Evolutionary conservation across 2,329 filamentous ascomycete species (phyloP), one percentile per base, ranked within the genome.

Genomic region (Zymoseptoria passerinii): DNA sequence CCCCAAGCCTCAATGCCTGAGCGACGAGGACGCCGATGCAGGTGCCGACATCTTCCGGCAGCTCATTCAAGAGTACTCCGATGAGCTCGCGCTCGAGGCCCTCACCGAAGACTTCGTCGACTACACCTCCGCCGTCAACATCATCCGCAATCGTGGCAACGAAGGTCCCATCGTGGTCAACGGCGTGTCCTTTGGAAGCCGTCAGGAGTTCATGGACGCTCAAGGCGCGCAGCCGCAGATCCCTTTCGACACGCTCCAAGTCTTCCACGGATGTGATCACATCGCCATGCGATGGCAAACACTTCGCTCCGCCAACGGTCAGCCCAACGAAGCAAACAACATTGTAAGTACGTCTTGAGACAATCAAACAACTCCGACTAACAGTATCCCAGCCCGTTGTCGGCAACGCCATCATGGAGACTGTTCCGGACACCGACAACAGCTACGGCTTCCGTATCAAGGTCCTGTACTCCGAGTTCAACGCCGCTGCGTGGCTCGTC

Each of bases 81-180:
- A 64, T 28, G 65, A 65, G 54, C 62, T 68, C 27, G 68, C 68
- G 0, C 61, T 67, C 18, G 63, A 64, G 18, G 63, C 65, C 7
- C 64, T 70, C 9, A 67, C 68, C 16, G 64, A 64, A 48, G 67
- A 69, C 64, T 70, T 69, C 52, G 57, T 66, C 57, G 68, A 70
- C 61, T 68, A 67, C 56, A 63, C 66, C 9, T 66, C 66, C 52
- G 66, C 67, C 18, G 68, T 69, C 61, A 69, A 68, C 59, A 70
- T 68, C 62, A 66, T 68, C 60, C 63, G 63, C 59, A 68, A 68
- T 60, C 60, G 63, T 20, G 67, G 67, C 23, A 66, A 63, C 52
- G 59, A 64, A 28, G 61, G 57, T 10, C 67, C 67, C 5, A 64
- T 64, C 53, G 60, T 58, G 20, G 65, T 68, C 55, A 66, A 66